Evolutionary conservation across 2,329 filamentous ascomycete genomes (phyloP).

Genomic region (Sporothrix globosa): DNA sequence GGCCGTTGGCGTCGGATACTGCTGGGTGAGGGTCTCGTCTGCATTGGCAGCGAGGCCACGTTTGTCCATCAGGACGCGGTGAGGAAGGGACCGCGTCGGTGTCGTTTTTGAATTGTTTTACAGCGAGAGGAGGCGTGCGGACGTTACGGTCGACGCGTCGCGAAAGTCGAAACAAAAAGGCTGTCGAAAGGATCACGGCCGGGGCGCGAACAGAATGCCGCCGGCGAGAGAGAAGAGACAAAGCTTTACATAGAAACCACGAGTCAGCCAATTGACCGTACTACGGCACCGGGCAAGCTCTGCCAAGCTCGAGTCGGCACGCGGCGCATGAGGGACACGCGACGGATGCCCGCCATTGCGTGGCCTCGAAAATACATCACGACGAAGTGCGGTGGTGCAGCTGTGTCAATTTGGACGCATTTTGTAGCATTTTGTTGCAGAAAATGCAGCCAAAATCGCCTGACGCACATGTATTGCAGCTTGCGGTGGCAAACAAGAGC

Average conservation of each 20-base stretch:
- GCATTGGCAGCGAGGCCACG: constrained; percentile 42
- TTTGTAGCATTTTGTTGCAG: not conserved
- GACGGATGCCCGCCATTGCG: not conserved
- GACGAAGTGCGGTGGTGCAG: not conserved
- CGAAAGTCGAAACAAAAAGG: not conserved
- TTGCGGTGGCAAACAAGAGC: constrained; percentile 10
- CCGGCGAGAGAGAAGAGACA: not conserved
- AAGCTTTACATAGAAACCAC: constrained; percentile 10
- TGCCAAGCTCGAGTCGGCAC: not conserved
- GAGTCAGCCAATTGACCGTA: constrained; percentile 1
- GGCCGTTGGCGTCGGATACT: constrained; percentile 53
- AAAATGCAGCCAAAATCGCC: not conserved
- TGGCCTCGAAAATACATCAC: not conserved
- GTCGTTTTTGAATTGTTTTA: not conserved
- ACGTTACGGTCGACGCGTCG: constrained; percentile 21
- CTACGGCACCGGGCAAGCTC: not conserved
- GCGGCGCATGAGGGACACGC: not conserved
- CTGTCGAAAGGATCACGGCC: not conserved
- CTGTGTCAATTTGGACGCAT: not conserved
- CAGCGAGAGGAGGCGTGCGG: not conserved
- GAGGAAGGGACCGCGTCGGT: not conserved
- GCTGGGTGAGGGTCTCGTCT: constrained; percentile 45
- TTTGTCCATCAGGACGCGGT: constrained; percentile 41
- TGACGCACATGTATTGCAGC: not conserved
- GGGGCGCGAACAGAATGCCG: not conserved